phyloP scores from a whole-genome alignment of 1,284 basidiomycete genomes.

The Malassezia slooffiae region DNA sequence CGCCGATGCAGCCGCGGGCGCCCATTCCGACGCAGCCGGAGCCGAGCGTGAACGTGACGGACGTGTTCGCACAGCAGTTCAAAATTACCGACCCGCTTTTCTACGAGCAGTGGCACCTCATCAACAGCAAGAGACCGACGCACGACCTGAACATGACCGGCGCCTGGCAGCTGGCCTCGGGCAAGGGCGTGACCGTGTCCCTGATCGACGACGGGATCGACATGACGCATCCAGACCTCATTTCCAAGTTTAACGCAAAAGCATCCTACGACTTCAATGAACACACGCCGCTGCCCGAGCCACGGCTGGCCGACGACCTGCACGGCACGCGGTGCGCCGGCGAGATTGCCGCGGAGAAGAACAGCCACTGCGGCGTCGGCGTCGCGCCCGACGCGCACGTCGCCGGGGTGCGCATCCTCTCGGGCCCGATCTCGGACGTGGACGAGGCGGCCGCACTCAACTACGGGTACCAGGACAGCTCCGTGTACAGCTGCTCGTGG shows the following conservation, averaged over 20 bases:
- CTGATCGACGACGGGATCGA: conserved; percentile 95
- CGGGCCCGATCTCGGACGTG: conserved; percentile 90
- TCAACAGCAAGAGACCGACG: conserved; percentile 33
- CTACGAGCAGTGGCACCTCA: conserved; percentile 72
- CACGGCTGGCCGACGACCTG: conserved; percentile 78
- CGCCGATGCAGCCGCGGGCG: conserved; percentile 8
- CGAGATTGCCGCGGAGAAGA: conserved; percentile 92
- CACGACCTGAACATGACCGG: conserved; percentile 74
- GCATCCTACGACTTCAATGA: conserved; percentile 97
- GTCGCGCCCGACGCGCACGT: conserved; percentile 85
- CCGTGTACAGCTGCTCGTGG: conserved; percentile 94
- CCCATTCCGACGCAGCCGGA: conserved; percentile 24
- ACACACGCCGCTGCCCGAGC: conserved; percentile 74
- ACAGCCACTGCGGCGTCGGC: conserved; percentile 87
- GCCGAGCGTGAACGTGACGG: conserved; percentile 20
- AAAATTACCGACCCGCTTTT: conserved; percentile 79
- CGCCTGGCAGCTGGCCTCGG: conserved; percentile 76
- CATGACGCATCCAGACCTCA: conserved; percentile 73
- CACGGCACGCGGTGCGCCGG: conserved; percentile 97
- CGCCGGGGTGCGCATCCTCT: conserved; percentile 87
- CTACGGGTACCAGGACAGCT: conserved; percentile 79
- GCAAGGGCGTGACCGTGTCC: conserved; percentile 73
- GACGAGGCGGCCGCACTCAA: conserved; percentile 95
- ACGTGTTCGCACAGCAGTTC: conserved; percentile 47
- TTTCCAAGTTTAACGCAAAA: conserved; percentile 75